Evolutionary conservation across 2,329 filamentous ascomycete genomes (phyloP).

Genomic region (Cordyceps cateniannulata): DNA sequence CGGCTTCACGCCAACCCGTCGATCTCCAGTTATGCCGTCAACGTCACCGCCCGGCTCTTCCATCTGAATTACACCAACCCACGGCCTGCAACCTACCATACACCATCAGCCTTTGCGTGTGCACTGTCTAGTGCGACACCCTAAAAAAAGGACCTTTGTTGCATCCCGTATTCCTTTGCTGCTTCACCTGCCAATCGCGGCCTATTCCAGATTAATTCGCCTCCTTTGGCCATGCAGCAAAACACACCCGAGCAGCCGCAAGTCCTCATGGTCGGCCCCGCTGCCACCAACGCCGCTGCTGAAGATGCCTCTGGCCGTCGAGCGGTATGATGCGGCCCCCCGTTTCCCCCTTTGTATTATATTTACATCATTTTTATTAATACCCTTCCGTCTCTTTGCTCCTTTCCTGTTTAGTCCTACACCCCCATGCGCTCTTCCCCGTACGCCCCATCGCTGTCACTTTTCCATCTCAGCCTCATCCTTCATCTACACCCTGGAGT

Average conservation of each 20-base stretch:
- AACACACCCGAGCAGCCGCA: neutral
- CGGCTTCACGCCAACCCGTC: neutral
- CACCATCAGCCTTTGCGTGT: neutral
- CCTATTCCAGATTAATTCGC: neutral
- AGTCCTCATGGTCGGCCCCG: slow-evolving; percentile 7
- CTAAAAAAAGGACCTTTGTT: slow-evolving; percentile 9
- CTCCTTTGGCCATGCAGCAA: slow-evolving; percentile 4
- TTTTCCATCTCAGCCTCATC: neutral
- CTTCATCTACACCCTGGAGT: slow-evolving; percentile 1
- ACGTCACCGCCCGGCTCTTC: neutral
- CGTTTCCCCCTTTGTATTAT: neutral
- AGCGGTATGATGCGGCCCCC: slow-evolving; percentile 9
- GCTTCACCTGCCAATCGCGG: neutral
- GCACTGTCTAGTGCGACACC: slow-evolving; percentile 7
- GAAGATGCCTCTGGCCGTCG: slow-evolving; percentile 13
- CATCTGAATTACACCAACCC: neutral
- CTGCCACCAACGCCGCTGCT: neutral
- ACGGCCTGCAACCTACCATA: neutral
- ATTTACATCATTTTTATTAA: neutral
- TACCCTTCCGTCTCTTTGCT: neutral
- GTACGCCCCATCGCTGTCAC: neutral
- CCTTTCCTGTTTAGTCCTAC: neutral
- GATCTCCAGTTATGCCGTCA: neutral
- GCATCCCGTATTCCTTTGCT: neutral
- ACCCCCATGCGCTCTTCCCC: neutral